Evolutionary conservation across 2,329 filamentous ascomycete genomes (phyloP).

Genomic region (Aureobasidium leucospermi): DNA sequence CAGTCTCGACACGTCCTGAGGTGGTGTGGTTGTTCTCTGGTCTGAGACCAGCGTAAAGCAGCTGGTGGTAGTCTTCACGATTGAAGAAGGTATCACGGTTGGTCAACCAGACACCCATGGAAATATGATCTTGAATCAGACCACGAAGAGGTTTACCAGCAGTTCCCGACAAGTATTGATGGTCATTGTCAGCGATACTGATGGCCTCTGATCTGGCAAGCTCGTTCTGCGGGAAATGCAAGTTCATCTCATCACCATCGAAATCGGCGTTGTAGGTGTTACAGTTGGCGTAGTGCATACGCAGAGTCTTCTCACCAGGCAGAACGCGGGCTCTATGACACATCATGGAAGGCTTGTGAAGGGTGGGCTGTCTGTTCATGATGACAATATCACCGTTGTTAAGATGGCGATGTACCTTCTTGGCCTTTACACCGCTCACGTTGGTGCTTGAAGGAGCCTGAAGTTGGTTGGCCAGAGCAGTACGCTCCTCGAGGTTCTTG

Average conservation of each 20-base stretch:
- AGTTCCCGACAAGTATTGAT: conserved; percentile 92
- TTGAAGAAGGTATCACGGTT: conserved; percentile 88
- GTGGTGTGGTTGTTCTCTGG: conserved; percentile 87
- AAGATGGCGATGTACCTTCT: conserved; percentile 93
- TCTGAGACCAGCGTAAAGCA: conserved; percentile 84
- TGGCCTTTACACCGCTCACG: conserved; percentile 71
- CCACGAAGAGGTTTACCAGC: conserved; percentile 89
- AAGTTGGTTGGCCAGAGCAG: conserved; percentile 85
- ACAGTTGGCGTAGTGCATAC: conserved; percentile 99
- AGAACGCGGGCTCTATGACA: conserved; percentile 88
- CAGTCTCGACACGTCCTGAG: conserved; percentile 70
- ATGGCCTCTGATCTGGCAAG: conserved; percentile 87
- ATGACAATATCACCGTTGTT: conserved; percentile 95
- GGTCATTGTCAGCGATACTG: conserved; percentile 90
- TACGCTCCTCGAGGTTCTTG: conserved; percentile 81
- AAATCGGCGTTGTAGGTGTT: conserved; percentile 99
- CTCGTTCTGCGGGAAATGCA: conserved; percentile 99
- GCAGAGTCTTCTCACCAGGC: conserved; percentile 91
- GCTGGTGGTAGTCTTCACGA: conserved; percentile 79
- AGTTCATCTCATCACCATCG: conserved; percentile 99
- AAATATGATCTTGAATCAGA: conserved; percentile 97
- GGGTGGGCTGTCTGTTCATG: conserved; percentile 97
- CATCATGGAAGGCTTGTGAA: conserved; percentile 99
- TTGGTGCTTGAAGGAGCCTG: conserved; percentile 73
- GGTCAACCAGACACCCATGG: conserved; percentile 84